A percentile compares a stretch with the other conserved stretches of the same genome.
phyloP scores from a whole-genome alignment of 2,329 filamentous ascomycete species.

The Claviceps spartinae region DNA sequence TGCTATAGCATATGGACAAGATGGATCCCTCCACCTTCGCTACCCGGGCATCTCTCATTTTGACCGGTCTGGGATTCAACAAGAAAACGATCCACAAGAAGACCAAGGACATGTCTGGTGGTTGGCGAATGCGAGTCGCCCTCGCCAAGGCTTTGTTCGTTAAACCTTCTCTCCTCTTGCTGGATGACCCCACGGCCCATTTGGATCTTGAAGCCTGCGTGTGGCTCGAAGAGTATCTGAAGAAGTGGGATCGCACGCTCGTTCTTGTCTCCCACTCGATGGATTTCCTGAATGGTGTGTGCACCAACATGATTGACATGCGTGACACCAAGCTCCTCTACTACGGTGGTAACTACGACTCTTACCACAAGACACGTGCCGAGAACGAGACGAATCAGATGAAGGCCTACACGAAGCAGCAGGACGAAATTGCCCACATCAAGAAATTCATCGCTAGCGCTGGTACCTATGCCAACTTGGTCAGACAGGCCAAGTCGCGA shows the following conservation, averaged over 20 bases:
- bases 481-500: slow-evolving; percentile 94
- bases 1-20: slow-evolving; percentile 78
- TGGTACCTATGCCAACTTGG: slow-evolving; percentile 98
- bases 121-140: slow-evolving; percentile 98
- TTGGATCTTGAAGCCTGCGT: slow-evolving; percentile 98
- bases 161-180: slow-evolving; percentile 86
- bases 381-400: slow-evolving; percentile 97
- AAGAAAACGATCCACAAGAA: slow-evolving; percentile 96
- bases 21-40: slow-evolving; percentile 98
- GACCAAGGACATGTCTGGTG: slow-evolving; percentile 99
- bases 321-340: slow-evolving; percentile 76
- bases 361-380: slow-evolving; percentile 82
- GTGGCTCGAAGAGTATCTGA: slow-evolving; percentile 98
- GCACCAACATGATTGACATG: slow-evolving; percentile 98
- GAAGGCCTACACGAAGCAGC: slow-evolving; percentile 98
- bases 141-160: slow-evolving; percentile 96
- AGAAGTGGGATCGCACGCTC: slow-evolving; percentile 98
- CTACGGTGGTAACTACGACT: slow-evolving; percentile 99
- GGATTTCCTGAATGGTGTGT: slow-evolving; percentile 99
- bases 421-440: slow-evolving; percentile 98
- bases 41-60: slow-evolving; percentile 87
- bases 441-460: slow-evolving; percentile 99
- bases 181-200: slow-evolving; percentile 97
- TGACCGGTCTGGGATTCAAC: slow-evolving; percentile 99
- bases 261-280: slow-evolving; percentile 94